These are phyloP conservation scores for Teratosphaeria gauchensis DNA, from an alignment of 2,329 filamentous ascomycete species.

Conservation along the genomic window DNA sequence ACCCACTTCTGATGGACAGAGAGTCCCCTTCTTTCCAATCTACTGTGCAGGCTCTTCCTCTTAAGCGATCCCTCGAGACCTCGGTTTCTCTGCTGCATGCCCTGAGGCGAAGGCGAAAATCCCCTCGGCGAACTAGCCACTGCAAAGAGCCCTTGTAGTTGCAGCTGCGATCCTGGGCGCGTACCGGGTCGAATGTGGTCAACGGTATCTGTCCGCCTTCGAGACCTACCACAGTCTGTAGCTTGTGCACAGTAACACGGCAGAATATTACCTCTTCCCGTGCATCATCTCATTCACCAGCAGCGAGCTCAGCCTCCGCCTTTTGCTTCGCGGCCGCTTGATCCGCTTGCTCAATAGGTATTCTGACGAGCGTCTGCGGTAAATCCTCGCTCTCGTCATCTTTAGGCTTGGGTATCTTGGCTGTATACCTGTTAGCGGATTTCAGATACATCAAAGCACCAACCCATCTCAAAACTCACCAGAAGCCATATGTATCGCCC, in stretches of 20 bases:
- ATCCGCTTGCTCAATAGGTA: slow-evolving; percentile 62
- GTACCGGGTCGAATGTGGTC: neutral
- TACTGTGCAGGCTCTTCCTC: too few relatives aligned
- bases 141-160: too few relatives aligned
- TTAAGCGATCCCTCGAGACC: too few relatives aligned
- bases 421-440: slow-evolving; percentile 33
- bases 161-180: neutral
- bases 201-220: too few relatives aligned
- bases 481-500: slow-evolving; percentile 79
- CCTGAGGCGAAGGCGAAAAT: too few relatives aligned
- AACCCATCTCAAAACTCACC: slow-evolving; percentile 41
- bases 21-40: too few relatives aligned
- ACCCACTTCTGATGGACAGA: too few relatives aligned
- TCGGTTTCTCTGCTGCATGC: too few relatives aligned
- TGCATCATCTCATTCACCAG: neutral
- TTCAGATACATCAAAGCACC: neutral
- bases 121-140: too few relatives aligned
- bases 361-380: slow-evolving; percentile 74
- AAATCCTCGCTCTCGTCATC: slow-evolving; percentile 39
- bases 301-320: slow-evolving; percentile 13
- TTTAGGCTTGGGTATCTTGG: slow-evolving; percentile 58
- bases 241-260: neutral
- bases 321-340: slow-evolving; percentile 13
- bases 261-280: neutral
- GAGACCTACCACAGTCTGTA: neutral